These are phyloP conservation scores for Pilasporangium apinafurcum DNA, from an alignment of 352 stramenopile species.

Conservation along the genomic window DNA sequence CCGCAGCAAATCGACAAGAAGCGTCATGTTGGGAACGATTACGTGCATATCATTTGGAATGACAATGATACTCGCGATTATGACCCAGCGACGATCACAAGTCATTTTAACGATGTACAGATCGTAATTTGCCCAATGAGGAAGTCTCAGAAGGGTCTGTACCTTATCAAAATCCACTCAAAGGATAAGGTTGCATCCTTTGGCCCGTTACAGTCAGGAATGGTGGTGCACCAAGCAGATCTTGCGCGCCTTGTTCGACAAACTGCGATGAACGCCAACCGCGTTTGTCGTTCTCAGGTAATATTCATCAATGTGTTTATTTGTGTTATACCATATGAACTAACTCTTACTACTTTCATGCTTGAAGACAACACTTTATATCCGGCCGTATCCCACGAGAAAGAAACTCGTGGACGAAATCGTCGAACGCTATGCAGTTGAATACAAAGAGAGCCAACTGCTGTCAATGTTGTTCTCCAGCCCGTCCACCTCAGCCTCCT, in stretches of 20 bases:
- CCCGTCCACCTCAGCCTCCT: too few species aligned
- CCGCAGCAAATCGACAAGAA: slow-evolving; percentile 88
- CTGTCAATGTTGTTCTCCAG: slow-evolving; percentile 72
- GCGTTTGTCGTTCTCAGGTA: slow-evolving; percentile 79
- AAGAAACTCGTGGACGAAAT: slow-evolving; percentile 88
- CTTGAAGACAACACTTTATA: slow-evolving; percentile 70
- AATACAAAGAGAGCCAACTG: slow-evolving; percentile 84
- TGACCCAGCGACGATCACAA: slow-evolving; percentile 81
- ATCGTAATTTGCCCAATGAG: slow-evolving; percentile 79
- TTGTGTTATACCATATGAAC: background rate
- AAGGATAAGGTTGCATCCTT: slow-evolving; percentile 82
- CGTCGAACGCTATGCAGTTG: slow-evolving; percentile 75
- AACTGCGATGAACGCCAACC: slow-evolving; percentile 86
- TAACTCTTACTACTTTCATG: slow-evolving; percentile 1
- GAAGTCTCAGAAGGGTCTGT: slow-evolving; percentile 54
- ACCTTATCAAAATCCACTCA: slow-evolving; percentile 69
- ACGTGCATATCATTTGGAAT: slow-evolving; percentile 84
- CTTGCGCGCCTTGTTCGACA: slow-evolving; percentile 73
- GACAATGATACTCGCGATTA: slow-evolving; percentile 76
- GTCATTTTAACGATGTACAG: slow-evolving; percentile 86
- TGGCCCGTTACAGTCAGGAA: slow-evolving; percentile 74
- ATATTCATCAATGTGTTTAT: background rate
- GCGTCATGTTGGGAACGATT: slow-evolving; percentile 84
- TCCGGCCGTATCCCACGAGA: slow-evolving; percentile 78
- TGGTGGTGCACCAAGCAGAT: slow-evolving; percentile 71